Evolutionary conservation across 1,284 basidiomycete species (phyloP).

Genomic region (Trametes sp.): DNA sequence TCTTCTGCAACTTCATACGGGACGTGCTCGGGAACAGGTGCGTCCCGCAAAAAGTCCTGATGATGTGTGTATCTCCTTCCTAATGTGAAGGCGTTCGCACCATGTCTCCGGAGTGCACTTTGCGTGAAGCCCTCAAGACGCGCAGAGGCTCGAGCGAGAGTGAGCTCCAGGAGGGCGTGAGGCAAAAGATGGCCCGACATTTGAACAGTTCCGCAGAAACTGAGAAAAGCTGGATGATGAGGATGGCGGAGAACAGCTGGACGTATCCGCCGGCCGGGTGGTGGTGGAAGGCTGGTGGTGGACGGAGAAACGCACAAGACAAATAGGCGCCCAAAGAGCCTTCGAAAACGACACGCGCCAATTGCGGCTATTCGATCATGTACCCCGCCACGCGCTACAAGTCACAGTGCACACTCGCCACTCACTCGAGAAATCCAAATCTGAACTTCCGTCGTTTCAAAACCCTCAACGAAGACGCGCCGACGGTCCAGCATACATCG

Average conservation of each 20-base stretch:
- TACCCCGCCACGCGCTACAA: too few species aligned
- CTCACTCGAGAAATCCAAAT: too few species aligned
- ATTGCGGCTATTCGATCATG: too few species aligned
- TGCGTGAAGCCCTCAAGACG: conserved; percentile 23
- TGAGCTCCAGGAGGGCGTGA: conserved; percentile 34
- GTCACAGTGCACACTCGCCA: too few species aligned
- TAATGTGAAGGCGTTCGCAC: background rate
- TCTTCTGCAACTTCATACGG: conserved; percentile 6
- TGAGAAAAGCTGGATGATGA: too few species aligned
- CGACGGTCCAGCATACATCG: too few species aligned
- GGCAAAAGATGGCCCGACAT: conserved; percentile 33
- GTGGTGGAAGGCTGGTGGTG: background rate
- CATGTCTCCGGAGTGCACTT: conserved; percentile 1
- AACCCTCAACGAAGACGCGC: too few species aligned
- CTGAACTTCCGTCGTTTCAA: too few species aligned
- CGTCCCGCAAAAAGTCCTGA: background rate
- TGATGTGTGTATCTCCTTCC: conserved; percentile 21
- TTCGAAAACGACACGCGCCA: too few species aligned
- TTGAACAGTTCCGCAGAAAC: background rate
- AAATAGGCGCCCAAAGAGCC: background rate
- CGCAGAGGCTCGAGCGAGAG: conserved; percentile 29
- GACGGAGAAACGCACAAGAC: background rate
- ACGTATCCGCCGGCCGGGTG: too few species aligned
- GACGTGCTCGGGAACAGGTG: background rate
- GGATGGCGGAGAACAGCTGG: too few species aligned